Conservation (phyloP, 169 alveolate genomes). For the Eimeria maxima region DNA sequence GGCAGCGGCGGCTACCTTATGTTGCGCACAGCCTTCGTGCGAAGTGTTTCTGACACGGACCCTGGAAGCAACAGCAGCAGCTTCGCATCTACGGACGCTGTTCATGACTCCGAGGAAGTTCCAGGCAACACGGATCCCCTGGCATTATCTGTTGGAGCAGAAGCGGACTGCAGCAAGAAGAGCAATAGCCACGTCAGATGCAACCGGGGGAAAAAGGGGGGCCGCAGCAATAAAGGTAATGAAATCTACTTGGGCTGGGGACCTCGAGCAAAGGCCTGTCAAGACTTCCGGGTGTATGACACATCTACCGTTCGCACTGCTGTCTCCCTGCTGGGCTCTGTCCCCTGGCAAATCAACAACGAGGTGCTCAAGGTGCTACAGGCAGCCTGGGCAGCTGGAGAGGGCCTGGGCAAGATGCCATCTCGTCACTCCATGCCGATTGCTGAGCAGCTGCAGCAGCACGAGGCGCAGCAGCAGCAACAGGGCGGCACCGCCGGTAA, state of each 20-base stretch:
- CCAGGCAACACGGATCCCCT: not conserved
- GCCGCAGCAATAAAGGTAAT: constrained; percentile 39
- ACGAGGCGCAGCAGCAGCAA: constrained; percentile 62
- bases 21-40: constrained; percentile 80
- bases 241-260: constrained; percentile 80
- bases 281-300: constrained; percentile 60
- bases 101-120: not conserved
- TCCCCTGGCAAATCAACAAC: constrained; percentile 76
- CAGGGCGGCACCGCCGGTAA: constrained; percentile 23
- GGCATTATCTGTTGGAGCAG: not conserved
- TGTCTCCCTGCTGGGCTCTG: constrained; percentile 72
- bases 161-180: constrained; percentile 10
- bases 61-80: constrained; percentile 25
- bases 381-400: constrained; percentile 77
- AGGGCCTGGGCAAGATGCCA: constrained; percentile 82
- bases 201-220: constrained; percentile 36
- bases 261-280: constrained; percentile 59
- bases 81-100: not conserved
- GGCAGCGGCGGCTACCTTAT: constrained; percentile 75
- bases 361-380: constrained; percentile 77
- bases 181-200: constrained; percentile 11
- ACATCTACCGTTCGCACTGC: constrained; percentile 34
- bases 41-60: constrained; percentile 68
- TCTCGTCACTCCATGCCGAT: constrained; percentile 49
- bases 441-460: constrained; percentile 56